Percentiles rank a stretch among this genome's conserved stretches.
Conservation (phyloP, 768 basidiomycete species). For the Kwoniella sp. region DNA sequence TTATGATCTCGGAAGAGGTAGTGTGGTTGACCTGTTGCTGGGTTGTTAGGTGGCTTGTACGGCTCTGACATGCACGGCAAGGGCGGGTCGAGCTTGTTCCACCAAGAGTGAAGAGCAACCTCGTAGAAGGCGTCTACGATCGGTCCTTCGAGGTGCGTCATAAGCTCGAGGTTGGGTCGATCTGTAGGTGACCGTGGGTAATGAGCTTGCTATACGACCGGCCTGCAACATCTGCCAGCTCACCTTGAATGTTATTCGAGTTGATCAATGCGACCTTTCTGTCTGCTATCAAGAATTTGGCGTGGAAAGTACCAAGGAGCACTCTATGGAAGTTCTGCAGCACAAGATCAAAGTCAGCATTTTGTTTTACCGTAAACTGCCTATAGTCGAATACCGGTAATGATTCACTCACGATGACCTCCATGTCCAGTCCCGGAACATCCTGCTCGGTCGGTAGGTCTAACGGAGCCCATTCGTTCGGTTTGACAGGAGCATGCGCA, state of each 20-base stretch:
- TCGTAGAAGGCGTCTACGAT: constrained; percentile 73
- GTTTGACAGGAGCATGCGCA: constrained; percentile 61
- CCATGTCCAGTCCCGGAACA: constrained; percentile 66
- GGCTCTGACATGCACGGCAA: constrained; percentile 51
- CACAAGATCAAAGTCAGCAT: not conserved
- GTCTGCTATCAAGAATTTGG: constrained; percentile 72
- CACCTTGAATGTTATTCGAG: constrained; percentile 65
- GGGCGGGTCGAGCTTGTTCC: constrained; percentile 54
- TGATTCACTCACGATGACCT: constrained; percentile 61
- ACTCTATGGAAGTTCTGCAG: constrained; percentile 58
- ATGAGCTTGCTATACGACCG: not conserved
- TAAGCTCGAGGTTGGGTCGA: constrained; percentile 62
- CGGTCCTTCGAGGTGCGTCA: constrained; percentile 71
- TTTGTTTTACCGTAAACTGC: not conserved
- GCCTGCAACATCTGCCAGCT: constrained; percentile 2
- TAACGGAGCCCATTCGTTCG: constrained; percentile 61
- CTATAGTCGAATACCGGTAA: not conserved
- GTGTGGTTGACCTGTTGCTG: constrained; percentile 32
- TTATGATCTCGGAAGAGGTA: constrained; percentile 61
- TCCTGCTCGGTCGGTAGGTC: constrained; percentile 63
- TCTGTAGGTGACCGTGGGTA: constrained; percentile 46
- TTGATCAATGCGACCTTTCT: constrained; percentile 68
- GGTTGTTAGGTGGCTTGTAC: constrained; percentile 50
- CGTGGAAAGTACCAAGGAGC: constrained; percentile 70
- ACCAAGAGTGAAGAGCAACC: constrained; percentile 68